Conservation (phyloP, 2,329 filamentous ascomycete species). For the Neocucurbitaria cava region DNA sequence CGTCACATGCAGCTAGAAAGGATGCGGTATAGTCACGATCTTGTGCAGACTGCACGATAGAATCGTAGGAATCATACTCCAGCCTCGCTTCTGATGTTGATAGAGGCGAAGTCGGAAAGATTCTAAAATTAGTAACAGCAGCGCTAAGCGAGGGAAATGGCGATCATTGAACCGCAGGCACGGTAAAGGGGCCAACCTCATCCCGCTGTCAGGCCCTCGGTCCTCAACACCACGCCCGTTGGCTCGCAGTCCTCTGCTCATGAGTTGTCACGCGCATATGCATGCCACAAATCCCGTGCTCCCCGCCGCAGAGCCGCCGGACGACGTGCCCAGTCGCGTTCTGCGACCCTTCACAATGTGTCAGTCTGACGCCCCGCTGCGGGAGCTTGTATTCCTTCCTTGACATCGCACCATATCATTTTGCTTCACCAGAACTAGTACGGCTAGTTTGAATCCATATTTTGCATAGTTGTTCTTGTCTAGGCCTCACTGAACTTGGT, state of each 20-base stretch:
- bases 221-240: conserved; percentile 23
- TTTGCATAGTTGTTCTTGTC: conserved; percentile 13
- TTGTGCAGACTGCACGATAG: no score
- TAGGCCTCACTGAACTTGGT: conserved; percentile 20
- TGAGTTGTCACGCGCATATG: conserved; percentile 11
- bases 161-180: neutral
- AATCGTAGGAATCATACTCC: no score
- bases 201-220: conserved; percentile 12
- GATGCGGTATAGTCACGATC: no score
- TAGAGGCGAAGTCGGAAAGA: neutral
- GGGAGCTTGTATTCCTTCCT: conserved; percentile 4
- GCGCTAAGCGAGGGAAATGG: conserved; percentile 10
- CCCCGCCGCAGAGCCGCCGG: conserved; percentile 4
- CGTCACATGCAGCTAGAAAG: neutral
- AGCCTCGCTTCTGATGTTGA: neutral
- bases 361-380: conserved; percentile 7
- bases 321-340: conserved; percentile 3
- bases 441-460: conserved; percentile 14
- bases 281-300: conserved; percentile 6
- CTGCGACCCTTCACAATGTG: neutral
- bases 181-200: conserved; percentile 2
- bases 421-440: conserved; percentile 24
- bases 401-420: conserved; percentile 10
- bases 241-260: conserved; percentile 12
- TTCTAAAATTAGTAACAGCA: conserved; percentile 13